Evolutionary conservation across 805 yeast species (phyloP).

Genomic region (Ogataea naganishii): DNA sequence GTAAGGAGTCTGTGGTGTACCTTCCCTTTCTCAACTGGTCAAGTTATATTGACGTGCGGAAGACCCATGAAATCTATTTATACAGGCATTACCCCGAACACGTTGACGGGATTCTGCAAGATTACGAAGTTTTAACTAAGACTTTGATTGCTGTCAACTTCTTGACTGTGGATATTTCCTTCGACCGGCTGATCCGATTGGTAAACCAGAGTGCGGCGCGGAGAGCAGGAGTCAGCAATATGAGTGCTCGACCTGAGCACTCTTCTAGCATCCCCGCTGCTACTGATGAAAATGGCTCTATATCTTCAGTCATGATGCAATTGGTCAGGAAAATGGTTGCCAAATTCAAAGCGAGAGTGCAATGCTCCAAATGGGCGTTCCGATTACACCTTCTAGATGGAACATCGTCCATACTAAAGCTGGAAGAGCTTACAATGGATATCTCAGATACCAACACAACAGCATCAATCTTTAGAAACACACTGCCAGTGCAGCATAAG

Average conservation of each 20-base stretch:
- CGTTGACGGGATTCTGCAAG: neutral
- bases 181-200: neutral
- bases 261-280: constrained; percentile 12
- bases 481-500: too few species aligned
- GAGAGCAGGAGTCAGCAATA: neutral
- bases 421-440: neutral
- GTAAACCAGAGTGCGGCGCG: neutral
- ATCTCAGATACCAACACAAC: neutral
- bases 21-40: constrained; percentile 3
- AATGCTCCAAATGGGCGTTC: neutral
- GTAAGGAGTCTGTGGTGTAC: constrained; percentile 1
- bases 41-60: constrained; percentile 2
- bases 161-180: neutral
- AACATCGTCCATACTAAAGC: neutral
- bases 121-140: neutral
- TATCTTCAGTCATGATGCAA: too few species aligned
- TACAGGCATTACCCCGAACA: neutral
- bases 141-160: constrained; percentile 1
- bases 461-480: too few species aligned
- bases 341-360: neutral
- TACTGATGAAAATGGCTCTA: constrained; percentile 4
- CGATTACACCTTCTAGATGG: neutral
- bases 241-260: too few species aligned
- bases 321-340: neutral
- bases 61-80: neutral